phyloP scores from a whole-genome alignment of 2,329 filamentous ascomycete genomes.

The Passalora sequoiae region DNA sequence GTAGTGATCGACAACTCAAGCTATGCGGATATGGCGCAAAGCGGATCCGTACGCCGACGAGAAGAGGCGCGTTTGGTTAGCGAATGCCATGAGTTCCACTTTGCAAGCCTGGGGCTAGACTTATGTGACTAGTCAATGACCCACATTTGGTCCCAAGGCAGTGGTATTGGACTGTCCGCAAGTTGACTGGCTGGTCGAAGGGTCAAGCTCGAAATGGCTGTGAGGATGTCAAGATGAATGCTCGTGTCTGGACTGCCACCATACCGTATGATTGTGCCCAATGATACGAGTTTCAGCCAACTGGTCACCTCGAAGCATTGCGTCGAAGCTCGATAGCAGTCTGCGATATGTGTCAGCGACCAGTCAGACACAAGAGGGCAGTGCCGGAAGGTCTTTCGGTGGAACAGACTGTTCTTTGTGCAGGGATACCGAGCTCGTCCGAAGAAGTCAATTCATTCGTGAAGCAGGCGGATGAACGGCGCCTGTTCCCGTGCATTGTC shows the following conservation, averaged over 20 bases:
- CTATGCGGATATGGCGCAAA: background rate
- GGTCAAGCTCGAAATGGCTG: background rate
- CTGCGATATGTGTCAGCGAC: too few species aligned
- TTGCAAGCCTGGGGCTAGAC: too few species aligned
- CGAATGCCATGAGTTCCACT: background rate
- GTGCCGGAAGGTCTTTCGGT: too few species aligned
- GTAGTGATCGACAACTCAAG: background rate
- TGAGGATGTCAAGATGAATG: background rate
- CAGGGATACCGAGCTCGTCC: background rate
- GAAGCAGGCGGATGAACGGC: background rate
- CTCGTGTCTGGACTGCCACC: background rate
- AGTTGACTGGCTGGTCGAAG: background rate
- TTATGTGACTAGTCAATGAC: too few species aligned
- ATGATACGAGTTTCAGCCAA: background rate
- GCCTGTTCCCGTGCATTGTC: background rate
- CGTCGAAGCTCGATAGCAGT: too few species aligned
- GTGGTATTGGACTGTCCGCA: background rate
- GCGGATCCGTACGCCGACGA: conserved; percentile 2
- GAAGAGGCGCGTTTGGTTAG: background rate
- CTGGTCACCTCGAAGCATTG: too few species aligned
- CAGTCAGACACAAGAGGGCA: too few species aligned
- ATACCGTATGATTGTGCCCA: background rate
- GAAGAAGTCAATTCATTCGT: background rate
- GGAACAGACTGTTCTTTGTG: too few species aligned
- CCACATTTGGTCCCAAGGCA: background rate